Percentiles rank a stretch among this genome's conserved stretches.
These are phyloP conservation scores for Yarrowia keelungensis DNA, from an alignment of 805 yeast species.

Conservation along the genomic window DNA sequence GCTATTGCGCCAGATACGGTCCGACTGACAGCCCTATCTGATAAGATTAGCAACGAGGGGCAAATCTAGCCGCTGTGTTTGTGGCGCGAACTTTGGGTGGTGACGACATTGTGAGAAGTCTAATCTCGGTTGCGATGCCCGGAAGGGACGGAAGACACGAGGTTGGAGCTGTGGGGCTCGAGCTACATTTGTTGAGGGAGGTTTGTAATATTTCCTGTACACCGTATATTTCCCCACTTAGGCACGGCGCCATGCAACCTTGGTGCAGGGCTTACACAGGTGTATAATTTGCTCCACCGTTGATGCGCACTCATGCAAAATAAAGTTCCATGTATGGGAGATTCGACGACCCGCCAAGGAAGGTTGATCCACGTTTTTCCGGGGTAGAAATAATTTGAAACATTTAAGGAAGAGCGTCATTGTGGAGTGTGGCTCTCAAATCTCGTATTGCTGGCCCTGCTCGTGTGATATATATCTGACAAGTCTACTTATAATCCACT, in stretches of 20 bases:
- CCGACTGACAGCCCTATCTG: slow-evolving; percentile 13
- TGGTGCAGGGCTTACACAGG: background rate
- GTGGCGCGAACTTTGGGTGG: slow-evolving; percentile 13
- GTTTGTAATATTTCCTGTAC: background rate
- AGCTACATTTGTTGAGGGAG: background rate
- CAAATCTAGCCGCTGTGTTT: slow-evolving; percentile 21
- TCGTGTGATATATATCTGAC: too few species aligned
- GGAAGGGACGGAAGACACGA: background rate
- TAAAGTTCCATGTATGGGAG: slow-evolving; percentile 5
- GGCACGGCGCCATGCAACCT: slow-evolving; percentile 8
- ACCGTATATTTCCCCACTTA: background rate
- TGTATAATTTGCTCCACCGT: slow-evolving; percentile 5
- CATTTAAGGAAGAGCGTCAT: background rate
- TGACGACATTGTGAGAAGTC: background rate
- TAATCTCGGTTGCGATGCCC: background rate
- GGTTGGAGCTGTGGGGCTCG: background rate
- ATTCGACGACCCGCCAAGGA: slow-evolving; percentile 8
- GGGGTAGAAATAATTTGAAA: slow-evolving; percentile 3
- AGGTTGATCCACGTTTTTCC: slow-evolving; percentile 28
- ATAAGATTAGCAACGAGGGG: slow-evolving; percentile 16
- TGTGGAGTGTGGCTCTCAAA: too few species aligned
- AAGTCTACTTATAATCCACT: background rate
- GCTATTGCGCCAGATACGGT: background rate
- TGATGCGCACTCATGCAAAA: background rate
- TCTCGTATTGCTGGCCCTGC: too few species aligned